Base-by-base conservation (phyloP, 2,329 filamentous ascomycete species). In the Aspergillus pseudonomiae region DNA sequence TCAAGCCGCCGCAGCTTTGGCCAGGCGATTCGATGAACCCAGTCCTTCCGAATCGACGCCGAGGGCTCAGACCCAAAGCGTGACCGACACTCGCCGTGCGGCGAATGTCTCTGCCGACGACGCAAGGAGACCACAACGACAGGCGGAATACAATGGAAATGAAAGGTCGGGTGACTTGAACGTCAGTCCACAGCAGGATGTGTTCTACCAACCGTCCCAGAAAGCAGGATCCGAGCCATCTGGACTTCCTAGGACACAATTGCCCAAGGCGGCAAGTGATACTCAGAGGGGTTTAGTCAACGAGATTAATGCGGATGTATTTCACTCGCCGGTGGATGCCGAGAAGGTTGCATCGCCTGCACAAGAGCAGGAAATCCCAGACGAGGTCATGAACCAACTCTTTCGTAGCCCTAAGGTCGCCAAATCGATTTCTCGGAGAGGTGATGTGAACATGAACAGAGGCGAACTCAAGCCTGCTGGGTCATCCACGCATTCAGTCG, bases 341-440 rank as follows among this genome's bases (percentile, higher is more conserved):
- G 63, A 66, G 24, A 68, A 70, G 48, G 46, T 64, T 30, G 19
- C 56, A 21, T 61, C 62, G 24, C 28, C 56, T 32, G 67, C 78
- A 5, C 70, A 75, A 39, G 74, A 78, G 57, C 73, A 82, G 61
- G 79, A 84, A n/a, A 63, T 84, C 19, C 82, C 86, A 4, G 84
- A 87, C 59, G 87, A 84, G 54, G 80, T 89, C 70, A 83, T 89
- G 70, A 83, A 84, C 6, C 84, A 87, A 67, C 75, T 90, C 0
- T 91, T 91, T 71, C 85, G 86, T 61, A 90, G 85, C 60, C 84
- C 83, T 3, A 82, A 81, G 60, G 84, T 89, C 24, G 84, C 86
- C 32, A 82, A 78, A 64, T 80, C 86, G 74, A 77, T 90, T 16
- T 82, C 84, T 34, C 80, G 80, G 34, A 81, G 83, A 65, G 75